Evolutionary conservation across 169 alveolate species (phyloP), one percentile per base, ranked within the genome.

Genomic region (Plasmodium cynomolgi): DNA sequence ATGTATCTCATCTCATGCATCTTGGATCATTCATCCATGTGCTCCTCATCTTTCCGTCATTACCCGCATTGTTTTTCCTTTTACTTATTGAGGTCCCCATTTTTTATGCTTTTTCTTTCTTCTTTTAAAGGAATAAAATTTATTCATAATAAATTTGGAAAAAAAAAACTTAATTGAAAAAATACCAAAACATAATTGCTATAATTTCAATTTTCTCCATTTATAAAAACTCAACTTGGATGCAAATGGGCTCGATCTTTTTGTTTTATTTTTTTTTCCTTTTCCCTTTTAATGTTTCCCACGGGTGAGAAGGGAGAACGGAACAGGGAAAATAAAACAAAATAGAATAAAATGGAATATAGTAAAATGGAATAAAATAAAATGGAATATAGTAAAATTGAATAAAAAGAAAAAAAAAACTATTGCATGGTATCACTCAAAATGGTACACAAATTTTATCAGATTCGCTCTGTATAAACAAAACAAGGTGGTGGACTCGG

Each of bases 41-140:
- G n/a, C 7, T 56, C 29, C 47, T 79, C 33, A 47, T 33, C 8
- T 44, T 3, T n/a, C 11, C 17, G 15, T 8, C 33, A 34, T 73
- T 84, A 84, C 93, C 93, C 13, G 84, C 6, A 33, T 84, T 84
- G 29, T 84, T 84, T 54, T 84, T 84, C 79, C 93, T 84, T 84
- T 84, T 84, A 75, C 93, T 84, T 41, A 84, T 15, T 1, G 93
- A 29, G 23, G 84, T 33, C 93, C 93, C 93, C 93, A 84, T 84
- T 56, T 72, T 84, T 73, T 84, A 73, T 71, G 75, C 62, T 84
- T 73, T 74, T 44, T 84, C 58, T 84, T 73, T 84, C 58, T 73
- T 84, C 54, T 84, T 73, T 84, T 84, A 82, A 82, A 56, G 81
- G 39, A 33, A 82, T 47, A 82, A 82, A 82, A 82, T 37, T 82